Conservation (phyloP, 495 filamentous ascomycete species). For the Parmelia sp. region DNA sequence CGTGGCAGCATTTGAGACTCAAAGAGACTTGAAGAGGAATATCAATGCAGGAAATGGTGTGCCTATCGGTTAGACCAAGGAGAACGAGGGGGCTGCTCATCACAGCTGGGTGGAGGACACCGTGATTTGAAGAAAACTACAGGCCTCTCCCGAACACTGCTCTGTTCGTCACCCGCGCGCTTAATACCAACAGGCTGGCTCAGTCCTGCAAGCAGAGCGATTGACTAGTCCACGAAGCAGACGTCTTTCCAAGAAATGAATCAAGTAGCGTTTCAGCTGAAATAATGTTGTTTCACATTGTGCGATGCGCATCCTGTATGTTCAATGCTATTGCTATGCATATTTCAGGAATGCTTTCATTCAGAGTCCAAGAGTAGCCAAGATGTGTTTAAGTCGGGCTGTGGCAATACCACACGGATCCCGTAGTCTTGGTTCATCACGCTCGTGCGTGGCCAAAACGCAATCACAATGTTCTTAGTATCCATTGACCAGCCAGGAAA, state of each 20-base stretch:
- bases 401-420: neutral
- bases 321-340: neutral
- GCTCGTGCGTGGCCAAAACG: constrained; percentile 9
- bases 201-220: neutral
- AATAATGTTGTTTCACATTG: neutral
- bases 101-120: no score
- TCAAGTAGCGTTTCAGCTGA: neutral
- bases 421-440: constrained; percentile 8
- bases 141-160: no score
- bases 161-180: neutral
- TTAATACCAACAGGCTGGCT: neutral
- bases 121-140: no score
- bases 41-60: no score
- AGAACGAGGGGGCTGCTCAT: no score
- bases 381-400: neutral
- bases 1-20: no score
- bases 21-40: no score
- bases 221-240: neutral
- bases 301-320: neutral
- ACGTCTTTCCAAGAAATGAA: neutral
- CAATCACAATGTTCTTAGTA: constrained; percentile 4
- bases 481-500: constrained; percentile 5
- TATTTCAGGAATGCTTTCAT: neutral
- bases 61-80: no score
- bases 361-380: neutral